These are phyloP conservation scores for Sordaria brevicollis DNA, from an alignment of 495 filamentous ascomycete genomes.

Conservation along the genomic window DNA sequence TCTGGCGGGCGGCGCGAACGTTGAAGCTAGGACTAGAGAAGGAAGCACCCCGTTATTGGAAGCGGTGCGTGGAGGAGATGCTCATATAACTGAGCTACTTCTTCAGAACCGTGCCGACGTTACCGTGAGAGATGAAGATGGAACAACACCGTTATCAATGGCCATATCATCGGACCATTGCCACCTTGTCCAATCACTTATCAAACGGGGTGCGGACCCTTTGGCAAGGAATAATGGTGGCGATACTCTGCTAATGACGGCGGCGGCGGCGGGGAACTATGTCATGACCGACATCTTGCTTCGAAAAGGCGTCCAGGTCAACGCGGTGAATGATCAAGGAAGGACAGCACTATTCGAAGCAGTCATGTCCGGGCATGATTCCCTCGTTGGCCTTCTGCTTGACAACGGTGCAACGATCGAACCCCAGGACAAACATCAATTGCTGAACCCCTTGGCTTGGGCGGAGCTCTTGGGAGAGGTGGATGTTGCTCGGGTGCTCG, in stretches of 20 bases:
- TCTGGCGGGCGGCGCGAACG: too few relatives aligned
- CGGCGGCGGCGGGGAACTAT: background rate
- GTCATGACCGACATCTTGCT: background rate
- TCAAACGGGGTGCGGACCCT: background rate
- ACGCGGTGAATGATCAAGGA: background rate
- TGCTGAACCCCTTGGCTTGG: background rate
- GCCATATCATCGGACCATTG: background rate
- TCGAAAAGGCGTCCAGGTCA: background rate
- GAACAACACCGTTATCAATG: fast-evolving
- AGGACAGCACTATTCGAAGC: background rate
- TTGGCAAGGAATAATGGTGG: background rate
- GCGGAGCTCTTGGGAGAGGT: background rate
- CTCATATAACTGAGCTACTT: background rate
- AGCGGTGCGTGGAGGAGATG: background rate
- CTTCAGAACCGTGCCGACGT: background rate
- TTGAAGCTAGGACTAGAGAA: too few relatives aligned
- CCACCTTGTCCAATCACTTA: background rate
- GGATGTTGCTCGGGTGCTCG: background rate
- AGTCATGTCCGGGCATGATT: background rate
- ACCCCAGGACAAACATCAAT: background rate
- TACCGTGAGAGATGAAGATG: too few relatives aligned
- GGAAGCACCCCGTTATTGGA: background rate
- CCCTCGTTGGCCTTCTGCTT: background rate
- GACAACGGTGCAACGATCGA: background rate
- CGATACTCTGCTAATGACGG: background rate